These are phyloP conservation scores for Macrolepiota fuliginosa DNA, from an alignment of 768 basidiomycete genomes.

Conservation along the genomic window DNA sequence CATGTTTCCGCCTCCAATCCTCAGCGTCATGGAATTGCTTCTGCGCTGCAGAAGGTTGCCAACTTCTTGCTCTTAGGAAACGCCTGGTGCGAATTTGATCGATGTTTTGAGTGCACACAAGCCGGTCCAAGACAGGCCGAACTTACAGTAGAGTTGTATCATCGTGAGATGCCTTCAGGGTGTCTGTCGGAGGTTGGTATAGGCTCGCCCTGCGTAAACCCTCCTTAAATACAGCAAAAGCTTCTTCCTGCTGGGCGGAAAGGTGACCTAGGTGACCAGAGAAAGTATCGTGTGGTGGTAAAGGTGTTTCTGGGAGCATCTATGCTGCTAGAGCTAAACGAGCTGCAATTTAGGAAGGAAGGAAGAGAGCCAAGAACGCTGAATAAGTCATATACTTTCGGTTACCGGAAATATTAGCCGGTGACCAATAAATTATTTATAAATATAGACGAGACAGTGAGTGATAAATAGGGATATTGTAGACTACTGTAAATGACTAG, in stretches of 20 bases:
- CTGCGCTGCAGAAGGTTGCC: constrained; percentile 58
- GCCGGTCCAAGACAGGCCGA: neutral
- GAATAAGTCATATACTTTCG: neutral
- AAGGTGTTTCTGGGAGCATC: neutral
- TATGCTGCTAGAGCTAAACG: neutral
- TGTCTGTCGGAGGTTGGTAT: constrained; percentile 39
- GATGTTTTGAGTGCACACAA: neutral
- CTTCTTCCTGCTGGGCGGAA: constrained; percentile 42
- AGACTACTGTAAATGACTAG: no score
- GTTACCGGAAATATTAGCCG: neutral
- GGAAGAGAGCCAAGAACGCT: neutral
- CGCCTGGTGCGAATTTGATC: constrained; percentile 49
- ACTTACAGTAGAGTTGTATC: constrained; percentile 67
- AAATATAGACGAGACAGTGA: neutral
- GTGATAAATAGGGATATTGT: neutral
- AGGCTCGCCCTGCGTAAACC: constrained; percentile 48
- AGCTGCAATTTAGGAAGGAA: neutral
- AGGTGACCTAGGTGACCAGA: constrained; percentile 56
- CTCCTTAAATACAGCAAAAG: constrained; percentile 52
- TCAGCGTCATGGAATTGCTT: constrained; percentile 69
- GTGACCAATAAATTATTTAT: neutral
- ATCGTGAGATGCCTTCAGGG: constrained; percentile 47
- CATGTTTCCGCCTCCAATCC: constrained; percentile 63
- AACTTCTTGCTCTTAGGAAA: constrained; percentile 78
- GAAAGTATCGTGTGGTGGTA: constrained; percentile 18